Evolutionary conservation across 495 filamentous ascomycete species (phyloP), one percentile per base, ranked within the genome.

Genomic region (Lepraria neglecta): DNA sequence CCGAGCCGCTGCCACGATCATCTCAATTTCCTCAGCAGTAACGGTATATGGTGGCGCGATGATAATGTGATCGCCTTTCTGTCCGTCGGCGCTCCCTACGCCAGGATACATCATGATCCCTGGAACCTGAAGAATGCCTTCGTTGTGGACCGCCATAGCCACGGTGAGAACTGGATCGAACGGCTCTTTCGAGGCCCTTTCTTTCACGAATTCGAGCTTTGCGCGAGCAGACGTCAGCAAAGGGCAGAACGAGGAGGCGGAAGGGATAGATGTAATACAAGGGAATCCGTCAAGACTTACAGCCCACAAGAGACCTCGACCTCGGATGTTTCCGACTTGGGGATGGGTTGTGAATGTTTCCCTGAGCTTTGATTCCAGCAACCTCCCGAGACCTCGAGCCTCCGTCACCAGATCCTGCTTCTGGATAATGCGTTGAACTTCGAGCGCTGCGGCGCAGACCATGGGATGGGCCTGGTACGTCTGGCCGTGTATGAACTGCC

Each of bases 41-140:
- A 87, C 76, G 61, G 81, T 91, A 72, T 86, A 95, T 0, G 90
- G 78, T 5, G 91, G 90, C 19, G 86, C 80, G 56, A 95, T 66
- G 31, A 94, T 75, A 19, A 92, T 71, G 73, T 91, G 87, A 65
- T 96, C 91, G 3, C 89, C 90, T 3, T 66, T 70, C 43, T 77
- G 68, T 0, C 88, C 87, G 68, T 90, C 87, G 0, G 77, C 82
- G 0, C 84, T 84, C 3, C 90, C 90, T 2, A 76, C 70, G 9
- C 83, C 83, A 21, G 84, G 84, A 70, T 92, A 94, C 17, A 94
- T 66, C 0, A 79, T 82, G 63, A 96, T 80, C 30, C 76, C 77
- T 64, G 84, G 82, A 60, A 17, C 51, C 5, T 21, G 24, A 15
- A 38, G 84, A 0, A 52, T 21, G 15, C 48, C 48, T 33, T 31